Conservation (phyloP, 306 rosid genomes). For the Rosa multiflora region DNA sequence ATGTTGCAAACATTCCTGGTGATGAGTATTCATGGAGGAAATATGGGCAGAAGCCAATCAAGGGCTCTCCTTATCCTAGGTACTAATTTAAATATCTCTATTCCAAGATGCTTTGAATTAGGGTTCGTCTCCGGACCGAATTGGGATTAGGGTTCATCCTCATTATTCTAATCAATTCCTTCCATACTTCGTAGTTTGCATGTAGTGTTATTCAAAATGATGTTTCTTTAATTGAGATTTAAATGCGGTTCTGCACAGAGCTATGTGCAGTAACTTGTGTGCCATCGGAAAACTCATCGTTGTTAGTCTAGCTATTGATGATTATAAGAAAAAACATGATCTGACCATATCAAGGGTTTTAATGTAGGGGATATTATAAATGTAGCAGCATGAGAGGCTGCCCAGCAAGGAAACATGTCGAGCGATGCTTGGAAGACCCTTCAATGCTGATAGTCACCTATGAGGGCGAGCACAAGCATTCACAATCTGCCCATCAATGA, state of each 20-base stretch:
- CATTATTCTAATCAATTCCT: background rate
- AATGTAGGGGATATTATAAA: constrained; percentile 87
- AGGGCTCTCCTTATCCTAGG: constrained; percentile 99
- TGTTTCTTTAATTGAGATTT: background rate
- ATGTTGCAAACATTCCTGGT: constrained; percentile 89
- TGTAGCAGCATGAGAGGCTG: constrained; percentile 99
- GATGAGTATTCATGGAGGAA: constrained; percentile 99
- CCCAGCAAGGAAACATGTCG: constrained; percentile 97
- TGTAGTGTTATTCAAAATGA: background rate
- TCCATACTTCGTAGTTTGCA: background rate
- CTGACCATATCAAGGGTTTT: background rate
- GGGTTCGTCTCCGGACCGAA: background rate
- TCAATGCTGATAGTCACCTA: constrained; percentile 90
- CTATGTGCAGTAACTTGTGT: background rate
- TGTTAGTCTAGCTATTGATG: background rate
- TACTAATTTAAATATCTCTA: constrained; percentile 18
- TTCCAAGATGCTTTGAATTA: background rate
- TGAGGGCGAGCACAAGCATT: constrained; percentile 89
- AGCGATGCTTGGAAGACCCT: constrained; percentile 85
- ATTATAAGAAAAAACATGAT: background rate
- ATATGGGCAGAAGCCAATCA: constrained; percentile 98
- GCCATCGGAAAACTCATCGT: background rate
- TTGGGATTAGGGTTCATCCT: background rate
- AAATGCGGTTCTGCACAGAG: background rate
- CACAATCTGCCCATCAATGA: constrained; percentile 30